A percentile compares a stretch with the other conserved stretches of the same genome.
Conservation (phyloP, 1,284 basidiomycete genomes). For the Porogramme epimiltina region DNA sequence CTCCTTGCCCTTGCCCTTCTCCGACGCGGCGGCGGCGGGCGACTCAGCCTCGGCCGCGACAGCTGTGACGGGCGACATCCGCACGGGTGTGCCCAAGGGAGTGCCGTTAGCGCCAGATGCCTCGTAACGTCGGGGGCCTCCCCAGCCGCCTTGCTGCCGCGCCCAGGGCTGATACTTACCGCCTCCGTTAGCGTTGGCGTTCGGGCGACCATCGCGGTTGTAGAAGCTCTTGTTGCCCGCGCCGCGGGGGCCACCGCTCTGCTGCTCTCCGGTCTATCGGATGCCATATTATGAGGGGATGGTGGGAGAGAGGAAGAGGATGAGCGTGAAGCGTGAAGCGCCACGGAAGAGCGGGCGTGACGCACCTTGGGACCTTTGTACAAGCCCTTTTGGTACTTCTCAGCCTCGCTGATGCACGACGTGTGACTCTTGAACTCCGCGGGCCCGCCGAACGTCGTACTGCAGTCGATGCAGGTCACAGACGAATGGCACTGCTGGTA, state of each 20-base stretch:
- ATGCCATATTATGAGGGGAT: background rate
- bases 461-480: constrained; percentile 90
- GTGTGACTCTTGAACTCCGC: constrained; percentile 84
- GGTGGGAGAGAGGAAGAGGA: background rate
- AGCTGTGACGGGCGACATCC: constrained; percentile 44
- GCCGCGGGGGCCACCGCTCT: constrained; percentile 22
- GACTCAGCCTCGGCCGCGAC: constrained; percentile 16
- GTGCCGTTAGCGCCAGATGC: constrained; percentile 69
- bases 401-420: constrained; percentile 84
- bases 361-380: constrained; percentile 75
- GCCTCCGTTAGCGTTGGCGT: constrained; percentile 10
- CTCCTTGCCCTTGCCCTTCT: constrained; percentile 1
- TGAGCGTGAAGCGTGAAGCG: background rate
- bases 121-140: constrained; percentile 28
- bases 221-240: background rate
- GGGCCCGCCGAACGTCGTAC: constrained; percentile 74
- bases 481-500: constrained; percentile 58
- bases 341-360: background rate
- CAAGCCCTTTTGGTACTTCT: constrained; percentile 87
- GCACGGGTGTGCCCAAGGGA: constrained; percentile 63
- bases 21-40: constrained; percentile 1
- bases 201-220: constrained; percentile 7
- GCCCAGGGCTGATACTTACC: constrained; percentile 32
- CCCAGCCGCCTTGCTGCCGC: constrained; percentile 19
- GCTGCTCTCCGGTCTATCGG: constrained; percentile 11